These are phyloP conservation scores for Lonicera japonica DNA, from an alignment of 129 eudicot genomes.

Conservation along the genomic window DNA sequence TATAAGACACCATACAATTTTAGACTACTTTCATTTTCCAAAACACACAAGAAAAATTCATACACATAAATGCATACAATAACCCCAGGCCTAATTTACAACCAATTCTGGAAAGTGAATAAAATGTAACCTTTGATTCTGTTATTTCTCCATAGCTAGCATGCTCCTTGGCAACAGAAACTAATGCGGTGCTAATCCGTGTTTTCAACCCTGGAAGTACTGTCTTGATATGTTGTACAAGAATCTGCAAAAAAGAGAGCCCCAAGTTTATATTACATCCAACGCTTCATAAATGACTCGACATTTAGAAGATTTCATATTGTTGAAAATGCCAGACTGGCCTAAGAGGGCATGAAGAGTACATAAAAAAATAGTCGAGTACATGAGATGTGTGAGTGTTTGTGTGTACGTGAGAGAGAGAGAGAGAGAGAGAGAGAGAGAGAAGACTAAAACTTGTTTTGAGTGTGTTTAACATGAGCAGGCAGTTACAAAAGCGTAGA, in stretches of 20 bases:
- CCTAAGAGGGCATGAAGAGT: no score
- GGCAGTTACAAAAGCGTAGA: no score
- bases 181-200: conserved; percentile 54
- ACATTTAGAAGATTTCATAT: background rate
- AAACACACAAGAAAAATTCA: background rate
- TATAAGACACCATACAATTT: background rate
- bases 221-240: conserved; percentile 63
- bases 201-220: conserved; percentile 59
- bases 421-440: background rate
- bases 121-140: conserved; percentile 58
- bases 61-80: background rate
- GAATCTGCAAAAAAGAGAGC: conserved; percentile 33
- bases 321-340: background rate
- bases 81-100: background rate
- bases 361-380: no score
- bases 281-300: background rate
- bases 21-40: background rate
- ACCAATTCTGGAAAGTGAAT: background rate
- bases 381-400: no score
- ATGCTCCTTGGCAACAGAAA: conserved; percentile 88
- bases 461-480: no score
- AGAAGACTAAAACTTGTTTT: no score
- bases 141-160: conserved; percentile 93
- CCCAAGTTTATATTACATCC: background rate
- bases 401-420: no score